Base-by-base conservation (phyloP, 2,329 filamentous ascomycete species). In the Talaromyces amestolkiae region DNA sequence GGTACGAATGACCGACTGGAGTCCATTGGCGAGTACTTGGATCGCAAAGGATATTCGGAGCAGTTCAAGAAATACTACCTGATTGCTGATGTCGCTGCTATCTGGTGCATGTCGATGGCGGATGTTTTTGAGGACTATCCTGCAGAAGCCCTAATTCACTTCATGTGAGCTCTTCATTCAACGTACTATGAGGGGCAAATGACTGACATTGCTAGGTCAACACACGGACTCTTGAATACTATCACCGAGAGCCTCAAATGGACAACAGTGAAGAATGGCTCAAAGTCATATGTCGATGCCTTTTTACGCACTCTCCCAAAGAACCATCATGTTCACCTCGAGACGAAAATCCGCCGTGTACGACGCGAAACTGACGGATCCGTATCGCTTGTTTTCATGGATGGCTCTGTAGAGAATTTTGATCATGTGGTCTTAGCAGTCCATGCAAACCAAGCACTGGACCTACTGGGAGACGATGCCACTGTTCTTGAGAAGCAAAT, bases 381-480 rank as follows among this genome's bases (percentile, higher is more conserved):
- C 17, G 58, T 47, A n/a, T 49, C 39, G 3, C 27, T 65, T 24
- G 15, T 45, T 8, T 61, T 65, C 19, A 35, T 22, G n/a, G 49
- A 61, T 24, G 63, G 63, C 11, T 37, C 45, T 5, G 17, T 45
- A 5, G 58, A 65, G 9, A 24, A 9, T 1, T 65, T 56, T 17
- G 58, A 65, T 37, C 63, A 65, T 56, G 56, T 65, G 6, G 58
- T 65, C 11, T 49, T 65, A 0, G 58, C 63, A 54, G 35, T 60
- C 2, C 63, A 65, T 61, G 63, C 58, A 6, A 49, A 54, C 35
- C 63, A 65, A 10, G 58, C 58, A 43, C 2, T 65, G 9, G 11
- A n/a, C 3, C 27, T 65, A 19, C 19, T 65, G 19, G 58, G 58
- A 6, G 17, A 54, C 6, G 17, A 61, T 13, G 37, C 58, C 7